A percentile compares a stretch with the other conserved stretches of the same genome.
phyloP scores from a whole-genome alignment of 306 rosid genomes.

The Citrullus amarus region DNA sequence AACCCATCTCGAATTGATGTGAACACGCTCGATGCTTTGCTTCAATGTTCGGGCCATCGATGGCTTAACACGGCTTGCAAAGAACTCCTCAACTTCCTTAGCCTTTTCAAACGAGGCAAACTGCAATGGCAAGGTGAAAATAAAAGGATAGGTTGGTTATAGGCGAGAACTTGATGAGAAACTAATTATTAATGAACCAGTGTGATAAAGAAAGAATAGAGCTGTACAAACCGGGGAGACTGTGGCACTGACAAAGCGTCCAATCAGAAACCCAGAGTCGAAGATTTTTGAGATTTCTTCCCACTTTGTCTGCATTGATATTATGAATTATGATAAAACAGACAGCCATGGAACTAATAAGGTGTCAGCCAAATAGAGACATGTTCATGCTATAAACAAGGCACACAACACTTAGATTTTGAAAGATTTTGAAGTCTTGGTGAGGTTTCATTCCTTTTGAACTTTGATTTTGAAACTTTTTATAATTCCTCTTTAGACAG shows the following conservation, averaged over 20 bases:
- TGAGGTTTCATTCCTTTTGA: too few species aligned
- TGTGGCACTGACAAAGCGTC: slow-evolving; percentile 49
- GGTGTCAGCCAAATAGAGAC: background rate
- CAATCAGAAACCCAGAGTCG: slow-evolving; percentile 66
- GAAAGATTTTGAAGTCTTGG: too few species aligned
- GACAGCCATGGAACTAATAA: background rate
- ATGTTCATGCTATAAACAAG: too few species aligned
- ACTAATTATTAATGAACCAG: background rate
- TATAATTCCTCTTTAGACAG: too few species aligned
- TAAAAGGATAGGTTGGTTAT: background rate
- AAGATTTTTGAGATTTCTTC: slow-evolving; percentile 42
- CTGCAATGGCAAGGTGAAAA: slow-evolving; percentile 24
- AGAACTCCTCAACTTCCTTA: slow-evolving; percentile 73
- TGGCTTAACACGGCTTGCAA: slow-evolving; percentile 30
- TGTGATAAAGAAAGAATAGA: slow-evolving; percentile 3
- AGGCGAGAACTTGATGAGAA: background rate
- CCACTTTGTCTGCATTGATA: slow-evolving; percentile 54
- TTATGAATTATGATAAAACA: background rate
- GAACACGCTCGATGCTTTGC: slow-evolving; percentile 81
- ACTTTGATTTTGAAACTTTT: too few species aligned
- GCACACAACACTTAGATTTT: too few species aligned
- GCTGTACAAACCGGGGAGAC: slow-evolving; percentile 68
- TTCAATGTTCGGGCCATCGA: slow-evolving; percentile 63
- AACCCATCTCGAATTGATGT: slow-evolving; percentile 71
- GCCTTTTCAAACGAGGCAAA: slow-evolving; percentile 79